Percentiles rank a stretch among this genome's conserved stretches.
phyloP scores from a whole-genome alignment of 2,329 filamentous ascomycete genomes.

The Aspergillus tanneri region DNA sequence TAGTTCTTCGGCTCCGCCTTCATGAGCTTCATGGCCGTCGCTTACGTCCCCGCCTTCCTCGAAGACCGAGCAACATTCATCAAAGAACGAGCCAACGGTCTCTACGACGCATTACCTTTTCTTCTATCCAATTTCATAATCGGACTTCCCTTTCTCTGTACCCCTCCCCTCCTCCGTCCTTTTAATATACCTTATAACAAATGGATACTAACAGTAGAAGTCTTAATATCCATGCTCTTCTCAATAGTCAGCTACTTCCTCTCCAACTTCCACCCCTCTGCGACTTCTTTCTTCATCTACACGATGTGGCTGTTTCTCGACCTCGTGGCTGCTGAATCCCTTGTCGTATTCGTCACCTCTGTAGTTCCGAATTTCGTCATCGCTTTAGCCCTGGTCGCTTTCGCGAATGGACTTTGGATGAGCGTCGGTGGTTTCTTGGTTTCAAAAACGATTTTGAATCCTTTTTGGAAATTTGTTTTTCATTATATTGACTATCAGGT shows the following conservation, averaged over 20 bases:
- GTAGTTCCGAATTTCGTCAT: slow-evolving; percentile 79
- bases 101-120: slow-evolving; percentile 73
- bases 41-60: slow-evolving; percentile 79
- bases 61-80: slow-evolving; percentile 72
- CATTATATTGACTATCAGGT: slow-evolving; percentile 85
- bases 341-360: slow-evolving; percentile 73
- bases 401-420: slow-evolving; percentile 90
- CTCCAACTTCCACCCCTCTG: slow-evolving; percentile 67
- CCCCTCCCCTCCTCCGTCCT: slow-evolving; percentile 13
- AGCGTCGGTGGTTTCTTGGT: slow-evolving; percentile 80
- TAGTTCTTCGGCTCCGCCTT: slow-evolving; percentile 70
- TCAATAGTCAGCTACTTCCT: slow-evolving; percentile 77
- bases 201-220: slow-evolving; percentile 27
- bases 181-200: not conserved
- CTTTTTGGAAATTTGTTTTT: slow-evolving; percentile 83
- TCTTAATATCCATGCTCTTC: slow-evolving; percentile 74
- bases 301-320: slow-evolving; percentile 84
- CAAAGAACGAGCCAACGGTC: slow-evolving; percentile 78
- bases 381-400: slow-evolving; percentile 74
- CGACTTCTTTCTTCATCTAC: slow-evolving; percentile 70
- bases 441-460: slow-evolving; percentile 68
- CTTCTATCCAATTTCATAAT: slow-evolving; percentile 78
- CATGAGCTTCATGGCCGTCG: slow-evolving; percentile 79
- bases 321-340: slow-evolving; percentile 74
- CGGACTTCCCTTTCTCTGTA: slow-evolving; percentile 74